Conservation (phyloP, 2,329 filamentous ascomycete species). For the Beauveria varroae region DNA sequence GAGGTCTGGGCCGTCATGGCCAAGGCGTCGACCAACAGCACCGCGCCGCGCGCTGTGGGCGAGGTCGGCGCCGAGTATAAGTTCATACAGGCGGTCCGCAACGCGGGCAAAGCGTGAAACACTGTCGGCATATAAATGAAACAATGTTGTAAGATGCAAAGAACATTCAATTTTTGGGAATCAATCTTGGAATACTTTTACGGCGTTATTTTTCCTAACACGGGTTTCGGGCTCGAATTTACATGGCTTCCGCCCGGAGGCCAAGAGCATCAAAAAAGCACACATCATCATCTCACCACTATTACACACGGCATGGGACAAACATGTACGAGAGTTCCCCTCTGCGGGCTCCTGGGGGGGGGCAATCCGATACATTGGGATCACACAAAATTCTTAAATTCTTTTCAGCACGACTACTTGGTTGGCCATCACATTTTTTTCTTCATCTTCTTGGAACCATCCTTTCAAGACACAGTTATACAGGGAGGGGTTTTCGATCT, state of each 20-base stretch:
- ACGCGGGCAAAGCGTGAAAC: constrained; percentile 29
- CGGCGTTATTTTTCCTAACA: not conserved
- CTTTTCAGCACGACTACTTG: not conserved
- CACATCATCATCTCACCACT: not conserved
- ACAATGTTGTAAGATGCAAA: not conserved
- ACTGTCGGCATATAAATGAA: not conserved
- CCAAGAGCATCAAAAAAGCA: not conserved
- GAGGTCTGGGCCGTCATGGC: constrained; percentile 36
- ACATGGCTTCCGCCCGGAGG: not conserved
- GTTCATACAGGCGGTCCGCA: constrained; percentile 34
- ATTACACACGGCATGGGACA: not conserved
- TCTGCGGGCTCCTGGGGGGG: not conserved
- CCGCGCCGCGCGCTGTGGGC: constrained; percentile 29
- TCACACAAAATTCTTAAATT: not conserved
- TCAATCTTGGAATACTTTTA: constrained; percentile 2
- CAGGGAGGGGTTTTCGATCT: not conserved
- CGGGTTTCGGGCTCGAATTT: not conserved
- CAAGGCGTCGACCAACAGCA: constrained; percentile 22
- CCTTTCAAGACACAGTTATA: not conserved
- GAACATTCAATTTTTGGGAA: constrained; percentile 1
- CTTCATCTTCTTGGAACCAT: not conserved
- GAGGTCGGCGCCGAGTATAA: constrained; percentile 41
- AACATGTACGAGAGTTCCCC: not conserved
- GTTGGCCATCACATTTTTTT: not conserved
- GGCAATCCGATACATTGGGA: not conserved